Percentiles rank a stretch among this genome's conserved stretches.
Evolutionary conservation across 371 early-diverging fungal species (phyloP).

Genomic region (Actinomortierella ambigua): DNA sequence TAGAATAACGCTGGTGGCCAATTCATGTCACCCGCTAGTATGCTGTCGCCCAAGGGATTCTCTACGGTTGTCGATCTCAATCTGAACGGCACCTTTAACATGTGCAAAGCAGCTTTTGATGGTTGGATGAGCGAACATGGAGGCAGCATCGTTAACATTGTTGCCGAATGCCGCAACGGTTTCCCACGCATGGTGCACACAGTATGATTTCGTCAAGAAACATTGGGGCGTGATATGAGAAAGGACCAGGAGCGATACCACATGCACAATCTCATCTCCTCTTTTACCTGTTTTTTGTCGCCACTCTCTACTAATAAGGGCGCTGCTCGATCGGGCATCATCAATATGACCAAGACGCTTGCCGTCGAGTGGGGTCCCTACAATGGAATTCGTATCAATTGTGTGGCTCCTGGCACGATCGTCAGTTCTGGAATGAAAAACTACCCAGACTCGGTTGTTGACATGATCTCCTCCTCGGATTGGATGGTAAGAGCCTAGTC

Average conservation of each 20-base stretch:
- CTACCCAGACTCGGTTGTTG: slow-evolving; percentile 49
- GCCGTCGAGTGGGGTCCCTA: slow-evolving; percentile 57
- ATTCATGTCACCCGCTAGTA: slow-evolving; percentile 49
- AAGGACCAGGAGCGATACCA: too few species aligned
- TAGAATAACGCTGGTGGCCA: slow-evolving; percentile 61
- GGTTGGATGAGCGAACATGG: slow-evolving; percentile 53
- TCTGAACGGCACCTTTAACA: slow-evolving; percentile 56
- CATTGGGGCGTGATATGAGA: too few species aligned
- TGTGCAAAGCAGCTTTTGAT: slow-evolving; percentile 48
- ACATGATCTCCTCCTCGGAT: slow-evolving; percentile 22
- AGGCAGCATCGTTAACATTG: slow-evolving; percentile 55
- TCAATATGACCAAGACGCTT: slow-evolving; percentile 54
- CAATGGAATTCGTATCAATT: slow-evolving; percentile 57
- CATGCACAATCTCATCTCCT: background rate
- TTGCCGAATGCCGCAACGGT: slow-evolving; percentile 55
- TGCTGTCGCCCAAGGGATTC: slow-evolving; percentile 51
- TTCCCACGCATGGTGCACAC: slow-evolving; percentile 47
- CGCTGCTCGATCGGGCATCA: slow-evolving; percentile 40
- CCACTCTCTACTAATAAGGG: slow-evolving; percentile 9
- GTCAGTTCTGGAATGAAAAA: slow-evolving; percentile 57
- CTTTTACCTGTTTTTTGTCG: too few species aligned
- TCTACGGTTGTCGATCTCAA: slow-evolving; percentile 57
- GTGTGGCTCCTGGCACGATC: slow-evolving; percentile 63
- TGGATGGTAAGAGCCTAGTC: slow-evolving; percentile 36
- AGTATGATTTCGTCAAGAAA: slow-evolving; percentile 1